Evolutionary conservation across 1,139 yeast genomes (phyloP), one percentile per base, ranked within the genome.

Genomic region (Magnusiomyces fungicola): DNA sequence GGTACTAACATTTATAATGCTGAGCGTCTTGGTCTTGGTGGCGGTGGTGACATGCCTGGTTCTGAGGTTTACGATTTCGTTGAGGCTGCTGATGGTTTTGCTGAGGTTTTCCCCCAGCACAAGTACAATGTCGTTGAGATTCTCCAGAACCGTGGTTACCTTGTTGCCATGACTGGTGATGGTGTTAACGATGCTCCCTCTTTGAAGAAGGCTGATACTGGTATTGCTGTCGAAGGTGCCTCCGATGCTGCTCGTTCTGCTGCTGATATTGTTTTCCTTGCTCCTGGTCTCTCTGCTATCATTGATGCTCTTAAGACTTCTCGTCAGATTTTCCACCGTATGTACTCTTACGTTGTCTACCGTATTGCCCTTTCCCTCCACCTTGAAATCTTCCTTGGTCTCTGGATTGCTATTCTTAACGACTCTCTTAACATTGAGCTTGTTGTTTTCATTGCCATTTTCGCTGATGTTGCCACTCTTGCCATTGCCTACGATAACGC

Each of bases 401-500:
- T 38, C 41, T 80, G 86, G 80, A 79, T 81, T 73, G 82, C 83
- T 63, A 81, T 81, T 71, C 74, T 81, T 67, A 78, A 81, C 75
- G 72, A 69, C 60, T 79, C 85, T 53, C 69, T 81, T 65, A 73
- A 80, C 70, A 79, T 80, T 70, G 79, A 81, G 71, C 73, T 81
- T 65, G 75, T 81, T 71, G 87, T 81, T 61, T 81, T 81, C 72
- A 77, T 81, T 73, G 87, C 87, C 58, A 79, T 81, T 64, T 81
- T 81, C 70, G 87, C 87, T 62, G 87, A 81, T 71, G 81, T 81
- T 68, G 87, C 87, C 57, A 81, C 87, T 64, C 73, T 81, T 65
- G 87, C 87, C 59, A 81, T 81, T 72, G 87, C 87, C 63, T 81
- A 81, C 70, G 87, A 81, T 68, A 67, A 92, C 65, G 98, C 98